These are phyloP conservation scores for Isochrysis galbana DNA, from an alignment of 78 protist genomes.

Conservation along the genomic window DNA sequence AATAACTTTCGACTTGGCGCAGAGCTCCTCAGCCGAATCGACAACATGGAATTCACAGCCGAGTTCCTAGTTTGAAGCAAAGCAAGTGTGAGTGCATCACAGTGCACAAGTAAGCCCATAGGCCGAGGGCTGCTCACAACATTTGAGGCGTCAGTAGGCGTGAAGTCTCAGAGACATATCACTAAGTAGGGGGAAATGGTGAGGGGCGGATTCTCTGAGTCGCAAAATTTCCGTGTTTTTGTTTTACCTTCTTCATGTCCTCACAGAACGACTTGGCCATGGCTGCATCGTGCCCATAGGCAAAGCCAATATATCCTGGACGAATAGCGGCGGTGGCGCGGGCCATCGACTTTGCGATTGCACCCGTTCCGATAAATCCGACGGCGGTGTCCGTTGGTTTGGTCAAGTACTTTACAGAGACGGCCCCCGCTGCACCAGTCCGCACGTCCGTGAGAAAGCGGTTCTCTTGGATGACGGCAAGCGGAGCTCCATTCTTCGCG, in stretches of 20 bases:
- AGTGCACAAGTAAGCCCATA: no score
- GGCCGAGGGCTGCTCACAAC: no score
- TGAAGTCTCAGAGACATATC: no score
- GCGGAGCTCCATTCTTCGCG: constrained; percentile 39
- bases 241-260: not conserved
- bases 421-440: constrained; percentile 47
- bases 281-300: not conserved
- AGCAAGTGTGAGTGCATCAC: no score
- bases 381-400: not conserved
- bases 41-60: not conserved
- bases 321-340: constrained; percentile 15
- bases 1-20: not conserved
- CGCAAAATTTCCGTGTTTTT: no score
- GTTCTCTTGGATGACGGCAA: constrained; percentile 36
- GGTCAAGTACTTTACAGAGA: constrained; percentile 28
- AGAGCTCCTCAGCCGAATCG: not conserved
- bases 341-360: constrained; percentile 2
- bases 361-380: constrained; percentile 27
- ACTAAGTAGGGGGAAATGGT: no score
- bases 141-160: no score
- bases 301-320: not conserved
- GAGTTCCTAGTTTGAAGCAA: no score
- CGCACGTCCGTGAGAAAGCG: constrained; percentile 45
- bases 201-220: no score
- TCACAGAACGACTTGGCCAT: not conserved